A percentile compares a stretch with the other conserved stretches of the same genome.
These are phyloP conservation scores for Chlorella ohadii DNA, from an alignment of 139 green algal species.

Conservation along the genomic window DNA sequence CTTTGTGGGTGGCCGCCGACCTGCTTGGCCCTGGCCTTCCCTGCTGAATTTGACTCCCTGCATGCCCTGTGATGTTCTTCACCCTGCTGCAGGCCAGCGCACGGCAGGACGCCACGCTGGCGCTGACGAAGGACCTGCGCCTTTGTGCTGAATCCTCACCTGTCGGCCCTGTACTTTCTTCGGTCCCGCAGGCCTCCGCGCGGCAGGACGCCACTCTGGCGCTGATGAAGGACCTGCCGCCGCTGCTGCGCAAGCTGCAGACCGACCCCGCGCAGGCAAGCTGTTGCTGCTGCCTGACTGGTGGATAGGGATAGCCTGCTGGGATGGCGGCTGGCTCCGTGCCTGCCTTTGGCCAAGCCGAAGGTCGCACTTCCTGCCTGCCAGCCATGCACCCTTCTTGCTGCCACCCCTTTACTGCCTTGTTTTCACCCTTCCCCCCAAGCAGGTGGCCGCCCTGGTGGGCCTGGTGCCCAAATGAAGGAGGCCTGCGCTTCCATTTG, in stretches of 20 bases:
- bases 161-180: not conserved
- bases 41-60: not conserved
- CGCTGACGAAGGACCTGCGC: constrained; percentile 35
- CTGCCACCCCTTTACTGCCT: no score
- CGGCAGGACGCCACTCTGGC: constrained; percentile 63
- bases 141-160: not conserved
- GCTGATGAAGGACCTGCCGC: constrained; percentile 54
- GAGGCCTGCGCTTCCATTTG: no score
- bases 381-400: no score
- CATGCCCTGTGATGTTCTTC: not conserved
- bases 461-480: constrained; percentile 40
- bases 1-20: no score
- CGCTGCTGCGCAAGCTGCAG: constrained; percentile 61
- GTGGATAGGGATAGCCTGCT: no score
- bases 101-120: constrained; percentile 62
- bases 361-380: no score
- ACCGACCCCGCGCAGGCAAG: constrained; percentile 45
- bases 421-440: not conserved
- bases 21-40: no score
- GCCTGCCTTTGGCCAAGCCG: no score
- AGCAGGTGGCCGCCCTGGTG: constrained; percentile 59
- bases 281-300: no score
- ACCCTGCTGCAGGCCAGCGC: not conserved
- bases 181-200: not conserved
- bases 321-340: no score